Conservation (phyloP, 352 stramenopile species). For the Nothophytophthora sp. region DNA sequence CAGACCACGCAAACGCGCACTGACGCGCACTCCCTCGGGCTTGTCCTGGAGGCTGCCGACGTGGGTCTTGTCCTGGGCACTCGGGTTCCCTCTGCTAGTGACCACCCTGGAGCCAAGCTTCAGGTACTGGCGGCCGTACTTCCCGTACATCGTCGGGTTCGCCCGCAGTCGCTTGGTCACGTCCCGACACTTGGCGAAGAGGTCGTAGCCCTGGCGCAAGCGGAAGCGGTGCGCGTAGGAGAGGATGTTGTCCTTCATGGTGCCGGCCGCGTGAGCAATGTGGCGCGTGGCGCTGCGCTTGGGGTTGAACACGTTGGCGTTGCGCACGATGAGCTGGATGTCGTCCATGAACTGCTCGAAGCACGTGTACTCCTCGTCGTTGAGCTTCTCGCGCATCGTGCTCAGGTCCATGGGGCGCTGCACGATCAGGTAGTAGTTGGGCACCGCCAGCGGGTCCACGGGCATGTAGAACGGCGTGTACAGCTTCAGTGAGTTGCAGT, state of each 20-base stretch:
- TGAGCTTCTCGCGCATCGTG: conserved; percentile 89
- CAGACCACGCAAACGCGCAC: conserved; percentile 45
- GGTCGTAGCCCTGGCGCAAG: conserved; percentile 84
- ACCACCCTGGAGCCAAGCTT: conserved; percentile 10
- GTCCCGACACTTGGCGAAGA: conserved; percentile 87
- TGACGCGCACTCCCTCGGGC: conserved; percentile 19
- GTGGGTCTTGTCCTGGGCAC: conserved; percentile 2
- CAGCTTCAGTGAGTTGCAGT: conserved; percentile 66
- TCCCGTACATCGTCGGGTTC: conserved; percentile 45
- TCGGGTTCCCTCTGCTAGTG: neutral
- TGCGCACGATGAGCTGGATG: conserved; percentile 87
- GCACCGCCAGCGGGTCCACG: conserved; percentile 77
- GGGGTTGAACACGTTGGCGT: conserved; percentile 91
- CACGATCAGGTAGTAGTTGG: conserved; percentile 91
- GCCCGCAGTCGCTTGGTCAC: conserved; percentile 67
- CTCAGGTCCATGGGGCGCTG: conserved; percentile 87
- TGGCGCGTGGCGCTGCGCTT: conserved; percentile 68
- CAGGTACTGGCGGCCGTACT: conserved; percentile 27
- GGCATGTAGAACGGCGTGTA: conserved; percentile 75
- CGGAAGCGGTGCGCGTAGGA: conserved; percentile 89
- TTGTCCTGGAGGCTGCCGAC: conserved; percentile 11
- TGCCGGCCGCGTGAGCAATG: conserved; percentile 78
- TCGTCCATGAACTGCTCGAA: conserved; percentile 89
- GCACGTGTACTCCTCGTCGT: conserved; percentile 89
- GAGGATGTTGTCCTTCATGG: conserved; percentile 91